Base-by-base conservation (phyloP, 768 basidiomycete genomes). In the Megacollybia marginata region DNA sequence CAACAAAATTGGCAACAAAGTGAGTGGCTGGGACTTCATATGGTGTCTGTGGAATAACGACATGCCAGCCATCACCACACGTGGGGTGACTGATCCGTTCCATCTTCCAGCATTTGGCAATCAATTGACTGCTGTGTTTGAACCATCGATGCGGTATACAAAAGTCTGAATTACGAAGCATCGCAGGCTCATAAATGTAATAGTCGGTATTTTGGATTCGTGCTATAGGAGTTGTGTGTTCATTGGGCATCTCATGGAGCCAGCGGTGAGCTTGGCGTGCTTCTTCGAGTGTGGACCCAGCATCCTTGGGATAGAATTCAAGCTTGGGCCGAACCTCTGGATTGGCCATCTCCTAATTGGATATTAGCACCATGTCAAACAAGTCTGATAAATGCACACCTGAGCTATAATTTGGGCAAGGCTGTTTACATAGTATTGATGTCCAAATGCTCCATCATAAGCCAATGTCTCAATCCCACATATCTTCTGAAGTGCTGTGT, bases 331-430 rank as follows among this genome's bases (percentile, higher is more conserved):
- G 57, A 11, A 72, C 62, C 15, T 40, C 23, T 0, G 68, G 68
- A 47, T 71, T 71, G 1, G 63, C 55, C 59, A 68, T 65, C 57
- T 70, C 70, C 67, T 69, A 42, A 42, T 15, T 19, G 32, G n/a
- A 42, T 15, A 15, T 63, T 65, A 36, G 16, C 10, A 36, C 10
- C 10, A 36, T 16, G 10, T 10, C 35, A 36, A 36, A 36, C 35
- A 36, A 36, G 35, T 10, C 10, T 10, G 16, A 10, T 36, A 10
- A 16, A 36, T 10, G 16, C 10, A 16, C 10, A 36, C n/a, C n/a
- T n/a, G n/a, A n/a, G n/a, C n/a, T n/a, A n/a, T n/a, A n/a, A n/a
- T n/a, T n/a, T n/a, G n/a, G 1, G 57, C 16, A 9, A 70, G 42
- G 16, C 48, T 54, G 47, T 69, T 70, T 5, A 66, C 59, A 52